Percentiles rank a stretch among this genome's conserved stretches.
Conservation (phyloP, 371 early-diverging fungal species). For the Mucor saturninus region DNA sequence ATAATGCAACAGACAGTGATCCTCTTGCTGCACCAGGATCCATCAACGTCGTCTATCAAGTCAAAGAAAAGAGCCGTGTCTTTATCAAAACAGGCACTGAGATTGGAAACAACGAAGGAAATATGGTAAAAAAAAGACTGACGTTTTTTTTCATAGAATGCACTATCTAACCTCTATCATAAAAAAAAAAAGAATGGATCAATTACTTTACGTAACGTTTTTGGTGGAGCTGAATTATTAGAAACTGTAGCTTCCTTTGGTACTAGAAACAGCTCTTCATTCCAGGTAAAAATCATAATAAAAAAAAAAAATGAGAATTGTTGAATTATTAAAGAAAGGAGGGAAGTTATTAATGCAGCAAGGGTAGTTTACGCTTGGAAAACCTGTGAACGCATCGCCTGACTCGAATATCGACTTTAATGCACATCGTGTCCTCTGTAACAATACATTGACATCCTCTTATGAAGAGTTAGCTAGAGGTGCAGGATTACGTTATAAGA, state of each 20-base stretch:
- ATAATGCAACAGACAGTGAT: conserved; percentile 58
- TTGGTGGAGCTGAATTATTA: conserved; percentile 85
- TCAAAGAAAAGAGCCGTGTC: conserved; percentile 73
- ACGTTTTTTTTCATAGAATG: neutral
- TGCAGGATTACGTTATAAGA: conserved; percentile 48
- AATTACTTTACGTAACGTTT: conserved; percentile 72
- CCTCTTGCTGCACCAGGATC: conserved; percentile 55
- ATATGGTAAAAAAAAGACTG: conserved; percentile 55
- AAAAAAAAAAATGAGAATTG: neutral
- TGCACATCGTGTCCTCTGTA: conserved; percentile 52
- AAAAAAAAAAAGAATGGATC: conserved; percentile 57
- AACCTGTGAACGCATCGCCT: conserved; percentile 54
- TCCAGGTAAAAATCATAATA: conserved; percentile 54
- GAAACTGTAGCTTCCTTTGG: conserved; percentile 75
- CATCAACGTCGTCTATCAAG: conserved; percentile 71
- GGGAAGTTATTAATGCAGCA: neutral
- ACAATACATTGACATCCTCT: conserved; percentile 44
- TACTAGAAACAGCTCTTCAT: conserved; percentile 73
- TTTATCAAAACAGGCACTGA: conserved; percentile 83
- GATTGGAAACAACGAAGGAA: conserved; percentile 83
- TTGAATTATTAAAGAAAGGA: conserved; percentile 1
- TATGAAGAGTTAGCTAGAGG: conserved; percentile 55
- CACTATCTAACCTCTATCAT: neutral
- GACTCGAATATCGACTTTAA: conserved; percentile 49
- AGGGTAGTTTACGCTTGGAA: conserved; percentile 42